A percentile compares a stretch with the other conserved stretches of the same genome.
These are phyloP conservation scores for Wallacemonas sp. DNA, from an alignment of 208 protist genomes.

Conservation along the genomic window DNA sequence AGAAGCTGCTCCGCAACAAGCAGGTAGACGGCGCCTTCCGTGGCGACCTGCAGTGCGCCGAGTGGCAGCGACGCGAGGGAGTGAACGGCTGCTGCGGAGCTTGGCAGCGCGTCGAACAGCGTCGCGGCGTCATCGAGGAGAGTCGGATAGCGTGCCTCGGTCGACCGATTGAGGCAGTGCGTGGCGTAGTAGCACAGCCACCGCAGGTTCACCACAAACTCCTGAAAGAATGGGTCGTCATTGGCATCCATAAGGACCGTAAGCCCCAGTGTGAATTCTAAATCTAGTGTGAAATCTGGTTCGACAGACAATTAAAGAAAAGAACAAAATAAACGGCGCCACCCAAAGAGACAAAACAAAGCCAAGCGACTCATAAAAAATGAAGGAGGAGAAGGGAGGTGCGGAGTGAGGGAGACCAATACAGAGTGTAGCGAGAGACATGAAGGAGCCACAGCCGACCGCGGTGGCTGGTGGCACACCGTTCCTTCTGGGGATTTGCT, in stretches of 20 bases:
- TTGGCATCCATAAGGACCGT: background rate
- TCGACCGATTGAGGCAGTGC: conserved; percentile 40
- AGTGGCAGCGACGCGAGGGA: conserved; percentile 41
- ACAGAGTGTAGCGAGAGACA: background rate
- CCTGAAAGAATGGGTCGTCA: conserved; percentile 40
- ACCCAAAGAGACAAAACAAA: background rate
- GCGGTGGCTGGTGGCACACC: too few species aligned
- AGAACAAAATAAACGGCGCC: background rate
- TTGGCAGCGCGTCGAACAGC: conserved; percentile 24
- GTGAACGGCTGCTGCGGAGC: conserved; percentile 25
- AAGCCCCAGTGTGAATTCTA: background rate
- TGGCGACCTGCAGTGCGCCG: conserved; percentile 42
- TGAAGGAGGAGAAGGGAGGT: conserved; percentile 6
- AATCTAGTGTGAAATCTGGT: too few species aligned
- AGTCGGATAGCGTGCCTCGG: conserved; percentile 48
- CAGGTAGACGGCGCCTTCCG: conserved; percentile 57
- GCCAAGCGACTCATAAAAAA: background rate
- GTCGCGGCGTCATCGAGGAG: conserved; percentile 23
- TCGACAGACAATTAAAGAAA: background rate
- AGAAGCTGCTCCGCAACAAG: conserved; percentile 73
- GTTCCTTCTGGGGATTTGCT: too few species aligned
- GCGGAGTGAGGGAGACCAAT: background rate
- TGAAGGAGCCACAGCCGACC: background rate
- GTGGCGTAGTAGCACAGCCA: conserved; percentile 60
- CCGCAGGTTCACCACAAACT: conserved; percentile 69